A percentile compares a stretch with the other conserved stretches of the same genome.
These are phyloP conservation scores for Ophiostoma sp. DNA, from an alignment of 2,329 filamentous ascomycete species.

Conservation along the genomic window DNA sequence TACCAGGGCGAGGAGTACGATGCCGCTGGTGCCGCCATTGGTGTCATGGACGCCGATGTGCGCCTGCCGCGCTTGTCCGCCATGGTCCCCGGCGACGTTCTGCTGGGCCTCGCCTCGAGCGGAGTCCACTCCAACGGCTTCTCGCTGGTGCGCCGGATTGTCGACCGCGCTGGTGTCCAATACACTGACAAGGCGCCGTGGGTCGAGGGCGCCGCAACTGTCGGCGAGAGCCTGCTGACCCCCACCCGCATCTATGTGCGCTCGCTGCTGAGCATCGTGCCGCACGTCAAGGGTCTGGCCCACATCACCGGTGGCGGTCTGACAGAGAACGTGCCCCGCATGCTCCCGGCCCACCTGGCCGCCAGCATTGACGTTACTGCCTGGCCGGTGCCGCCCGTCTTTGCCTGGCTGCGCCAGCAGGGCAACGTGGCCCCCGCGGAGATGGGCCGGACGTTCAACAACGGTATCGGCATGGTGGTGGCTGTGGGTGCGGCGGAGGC, in stretches of 20 bases:
- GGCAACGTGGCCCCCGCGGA: conserved; percentile 73
- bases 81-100: conserved; percentile 80
- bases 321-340: conserved; percentile 89
- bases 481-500: conserved; percentile 75
- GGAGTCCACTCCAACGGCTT: conserved; percentile 97
- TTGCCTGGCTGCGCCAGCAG: conserved; percentile 77
- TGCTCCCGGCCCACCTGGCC: conserved; percentile 76
- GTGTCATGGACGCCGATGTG: conserved; percentile 68
- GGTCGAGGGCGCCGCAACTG: conserved; percentile 54
- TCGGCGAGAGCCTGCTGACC: conserved; percentile 78
- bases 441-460: conserved; percentile 94
- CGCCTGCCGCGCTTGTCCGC: conserved; percentile 73
- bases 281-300: conserved; percentile 83
- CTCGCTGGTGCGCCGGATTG: conserved; percentile 89
- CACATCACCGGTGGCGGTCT: conserved; percentile 97
- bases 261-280: conserved; percentile 64
- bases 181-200: conserved; percentile 79
- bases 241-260: conserved; percentile 95
- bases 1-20: conserved; percentile 90
- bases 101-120: conserved; percentile 80
- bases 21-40: conserved; percentile 85
- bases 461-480: conserved; percentile 91
- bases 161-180: conserved; percentile 68
- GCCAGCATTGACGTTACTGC: conserved; percentile 75
- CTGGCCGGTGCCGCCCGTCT: conserved; percentile 77